Base-by-base conservation (phyloP, 1,284 basidiomycete genomes). In the Tilletia caries region DNA sequence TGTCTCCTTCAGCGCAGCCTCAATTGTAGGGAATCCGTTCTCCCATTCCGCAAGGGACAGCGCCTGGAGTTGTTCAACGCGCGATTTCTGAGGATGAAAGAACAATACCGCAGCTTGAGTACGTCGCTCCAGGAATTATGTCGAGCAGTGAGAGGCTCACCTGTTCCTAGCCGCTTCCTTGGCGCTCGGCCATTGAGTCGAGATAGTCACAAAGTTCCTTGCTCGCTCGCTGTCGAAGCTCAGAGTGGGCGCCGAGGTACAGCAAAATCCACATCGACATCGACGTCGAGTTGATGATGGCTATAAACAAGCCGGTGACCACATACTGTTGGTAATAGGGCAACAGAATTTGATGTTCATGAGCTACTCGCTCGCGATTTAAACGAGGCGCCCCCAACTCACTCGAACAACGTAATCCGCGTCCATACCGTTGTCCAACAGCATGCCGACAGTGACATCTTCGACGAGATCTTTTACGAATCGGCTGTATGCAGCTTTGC, bases 211-310 rank as follows among this genome's bases (percentile, higher is more conserved):
- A 70, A 27, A 77, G 50, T 52, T 77, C 76, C 25, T 15, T 54
- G 1, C 71, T 66, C 2, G 75, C 71, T 3, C 44, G 20, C 25
- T 72, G 67, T 2, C 69, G 67, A 18, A 67, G 20, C 1, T 69
- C 67, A 1, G 72, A 67, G 5, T 67, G 25, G 44, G 73, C 43
- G 41, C 66, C 67, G 0, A 75, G 66, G 65, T 74, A 76, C 33
- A 73, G 34, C 5, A 77, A 44, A 0, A 71, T 33, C 29, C 69
- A 77, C 10, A 73, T 68, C 0, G 71, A 50, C 37, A 77, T 64
- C 1, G 73, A 74, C 1, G 76, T 75, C 41, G 76, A 73, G 70
- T 77, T 77, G 69, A 77, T 75, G 62, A 77, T 76, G 25, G 76
- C 74, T 10, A 74, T 74, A 64, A 77, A 77, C 2, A 77, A 67